Percentiles rank a stretch among this genome's conserved stretches.
Evolutionary conservation across 345 rosid species (phyloP).

Genomic region (Eucalyptus sideroxylon): DNA sequence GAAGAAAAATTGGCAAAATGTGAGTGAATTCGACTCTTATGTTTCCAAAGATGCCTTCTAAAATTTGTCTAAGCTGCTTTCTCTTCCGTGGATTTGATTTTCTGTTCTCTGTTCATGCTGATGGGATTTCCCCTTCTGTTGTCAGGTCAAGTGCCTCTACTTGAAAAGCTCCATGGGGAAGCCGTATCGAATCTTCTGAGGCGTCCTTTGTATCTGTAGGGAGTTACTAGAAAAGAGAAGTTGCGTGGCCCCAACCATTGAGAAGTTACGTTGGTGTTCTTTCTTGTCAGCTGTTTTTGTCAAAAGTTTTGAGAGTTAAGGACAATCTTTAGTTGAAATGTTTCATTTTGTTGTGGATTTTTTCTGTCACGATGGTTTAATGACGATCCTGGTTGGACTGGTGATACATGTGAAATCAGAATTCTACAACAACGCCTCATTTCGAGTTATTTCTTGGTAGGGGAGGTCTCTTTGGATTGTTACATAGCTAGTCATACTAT

Average conservation of each 20-base stretch:
- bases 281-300: neutral
- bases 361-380: neutral
- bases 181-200: conserved; percentile 49
- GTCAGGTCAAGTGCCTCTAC: conserved; percentile 68
- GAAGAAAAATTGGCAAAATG: conserved; percentile 86
- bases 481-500: neutral
- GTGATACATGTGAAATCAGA: neutral
- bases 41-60: neutral
- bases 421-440: neutral
- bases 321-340: neutral
- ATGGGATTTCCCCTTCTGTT: neutral
- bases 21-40: conserved; percentile 6
- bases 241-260: neutral
- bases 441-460: neutral
- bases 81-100: neutral
- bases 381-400: neutral
- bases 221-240: neutral
- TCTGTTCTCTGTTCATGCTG: neutral
- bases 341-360: neutral
- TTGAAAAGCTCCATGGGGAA: conserved; percentile 76
- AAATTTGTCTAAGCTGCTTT: neutral
- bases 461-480: neutral
- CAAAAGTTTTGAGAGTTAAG: neutral
- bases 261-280: neutral
- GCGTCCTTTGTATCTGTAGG: neutral